Percentiles rank a stretch among this genome's conserved stretches.
Evolutionary conservation across 345 rosid genomes (phyloP).

Genomic region (Boechera stricta): DNA sequence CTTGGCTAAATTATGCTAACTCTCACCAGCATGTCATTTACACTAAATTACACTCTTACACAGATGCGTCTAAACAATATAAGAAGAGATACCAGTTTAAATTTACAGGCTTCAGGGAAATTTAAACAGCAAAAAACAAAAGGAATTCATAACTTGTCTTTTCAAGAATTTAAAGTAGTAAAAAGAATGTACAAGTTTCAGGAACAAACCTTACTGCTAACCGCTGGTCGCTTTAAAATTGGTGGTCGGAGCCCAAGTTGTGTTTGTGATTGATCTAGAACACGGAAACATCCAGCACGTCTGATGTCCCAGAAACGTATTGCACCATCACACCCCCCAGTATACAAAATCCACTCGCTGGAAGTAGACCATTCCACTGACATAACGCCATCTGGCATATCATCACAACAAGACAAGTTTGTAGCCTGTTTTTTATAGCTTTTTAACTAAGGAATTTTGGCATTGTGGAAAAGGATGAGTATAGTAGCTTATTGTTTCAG

Average conservation of each 20-base stretch:
- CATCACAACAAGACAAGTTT: slow-evolving; percentile 35
- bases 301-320: slow-evolving; percentile 98
- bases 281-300: slow-evolving; percentile 90
- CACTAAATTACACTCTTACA: neutral
- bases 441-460: neutral
- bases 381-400: slow-evolving; percentile 83
- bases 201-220: slow-evolving; percentile 59
- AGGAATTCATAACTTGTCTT: slow-evolving; percentile 3
- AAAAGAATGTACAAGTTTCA: slow-evolving; percentile 18
- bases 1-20: too few relatives aligned
- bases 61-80: slow-evolving; percentile 15
- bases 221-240: slow-evolving; percentile 51
- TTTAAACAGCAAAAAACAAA: slow-evolving; percentile 10
- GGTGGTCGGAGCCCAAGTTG: slow-evolving; percentile 91
- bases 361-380: slow-evolving; percentile 95
- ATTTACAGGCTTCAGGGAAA: neutral
- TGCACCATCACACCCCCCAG: slow-evolving; percentile 98
- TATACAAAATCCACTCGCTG: slow-evolving; percentile 87
- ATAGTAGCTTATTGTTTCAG: slow-evolving; percentile 20
- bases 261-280: slow-evolving; percentile 80
- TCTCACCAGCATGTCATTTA: neutral
- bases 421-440: neutral
- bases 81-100: slow-evolving; percentile 9
- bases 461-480: slow-evolving; percentile 11
- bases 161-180: neutral